These are phyloP conservation scores for Pythium monospermum DNA, from an alignment of 352 stramenopile species.

Conservation along the genomic window DNA sequence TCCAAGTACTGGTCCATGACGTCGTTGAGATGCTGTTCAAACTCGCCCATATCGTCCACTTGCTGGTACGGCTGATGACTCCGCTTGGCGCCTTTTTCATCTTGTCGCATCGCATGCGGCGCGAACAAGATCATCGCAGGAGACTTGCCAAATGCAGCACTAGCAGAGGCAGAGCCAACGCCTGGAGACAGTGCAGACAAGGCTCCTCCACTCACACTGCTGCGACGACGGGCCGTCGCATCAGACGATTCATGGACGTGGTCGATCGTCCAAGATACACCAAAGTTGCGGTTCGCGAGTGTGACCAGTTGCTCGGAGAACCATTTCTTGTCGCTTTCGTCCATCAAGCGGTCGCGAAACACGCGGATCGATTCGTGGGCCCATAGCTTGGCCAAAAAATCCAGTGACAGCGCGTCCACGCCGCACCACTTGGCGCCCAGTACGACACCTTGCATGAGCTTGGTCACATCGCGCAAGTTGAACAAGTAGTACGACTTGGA, in stretches of 20 bases:
- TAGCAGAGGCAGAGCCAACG: not conserved
- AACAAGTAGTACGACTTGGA: constrained; percentile 84
- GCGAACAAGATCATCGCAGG: constrained; percentile 4
- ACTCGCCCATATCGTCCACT: constrained; percentile 48
- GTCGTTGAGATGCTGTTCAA: constrained; percentile 56
- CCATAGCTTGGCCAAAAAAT: constrained; percentile 78
- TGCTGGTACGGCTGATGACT: constrained; percentile 44
- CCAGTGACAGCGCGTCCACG: constrained; percentile 19
- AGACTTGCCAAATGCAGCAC: not conserved
- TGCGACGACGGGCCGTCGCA: not conserved
- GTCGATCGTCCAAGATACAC: constrained; percentile 54
- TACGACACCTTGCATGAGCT: constrained; percentile 82
- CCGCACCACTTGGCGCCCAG: constrained; percentile 16
- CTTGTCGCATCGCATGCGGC: not conserved
- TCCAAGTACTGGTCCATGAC: constrained; percentile 44
- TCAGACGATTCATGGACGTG: constrained; percentile 24
- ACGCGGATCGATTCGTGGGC: constrained; percentile 88
- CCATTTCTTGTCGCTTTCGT: constrained; percentile 75
- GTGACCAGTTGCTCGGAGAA: constrained; percentile 79
- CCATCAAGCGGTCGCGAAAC: constrained; percentile 90
- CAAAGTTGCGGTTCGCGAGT: constrained; percentile 57
- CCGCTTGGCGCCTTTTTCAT: constrained; percentile 6
- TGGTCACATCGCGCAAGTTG: constrained; percentile 75
- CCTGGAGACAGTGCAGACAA: too few species aligned
- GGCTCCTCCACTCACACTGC: too few species aligned